Conservation (phyloP, 768 basidiomycete species). For the Russula dissimulans region DNA sequence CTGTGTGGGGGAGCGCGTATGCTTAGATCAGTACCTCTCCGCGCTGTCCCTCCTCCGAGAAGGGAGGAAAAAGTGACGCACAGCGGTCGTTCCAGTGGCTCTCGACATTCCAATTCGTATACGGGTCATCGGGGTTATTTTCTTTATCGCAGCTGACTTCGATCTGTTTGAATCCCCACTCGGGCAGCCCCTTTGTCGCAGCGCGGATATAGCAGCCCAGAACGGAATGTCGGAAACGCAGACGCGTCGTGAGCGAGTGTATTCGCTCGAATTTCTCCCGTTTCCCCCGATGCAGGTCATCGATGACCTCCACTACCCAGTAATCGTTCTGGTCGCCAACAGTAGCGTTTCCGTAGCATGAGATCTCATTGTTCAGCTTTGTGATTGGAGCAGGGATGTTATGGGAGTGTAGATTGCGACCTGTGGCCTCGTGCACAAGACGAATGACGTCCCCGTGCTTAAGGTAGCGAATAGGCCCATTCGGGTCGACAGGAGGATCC, state of each 20-base stretch:
- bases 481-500: slow-evolving; percentile 52
- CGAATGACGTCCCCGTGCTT: slow-evolving; percentile 71
- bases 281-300: slow-evolving; percentile 66
- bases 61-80: slow-evolving; percentile 36
- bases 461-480: slow-evolving; percentile 62
- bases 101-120: slow-evolving; percentile 98
- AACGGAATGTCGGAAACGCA: slow-evolving; percentile 71
- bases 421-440: slow-evolving; percentile 72
- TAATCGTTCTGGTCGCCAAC: slow-evolving; percentile 84
- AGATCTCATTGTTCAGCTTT: slow-evolving; percentile 85
- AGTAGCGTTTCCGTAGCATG: slow-evolving; percentile 87
- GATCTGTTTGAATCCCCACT: slow-evolving; percentile 99
- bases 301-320: slow-evolving; percentile 90
- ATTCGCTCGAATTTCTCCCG: slow-evolving; percentile 54
- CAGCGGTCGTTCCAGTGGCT: slow-evolving; percentile 93
- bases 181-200: slow-evolving; percentile 80
- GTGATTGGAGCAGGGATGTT: slow-evolving; percentile 77
- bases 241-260: slow-evolving; percentile 82
- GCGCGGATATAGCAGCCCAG: slow-evolving; percentile 87
- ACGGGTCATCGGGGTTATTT: slow-evolving; percentile 66
- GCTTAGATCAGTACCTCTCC: neutral
- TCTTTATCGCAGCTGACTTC: slow-evolving; percentile 92
- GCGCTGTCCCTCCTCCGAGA: neutral
- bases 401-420: slow-evolving; percentile 91
- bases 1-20: slow-evolving; percentile 32